phyloP scores from a whole-genome alignment of 495 filamentous ascomycete species.

The Penicillium pulvis region DNA sequence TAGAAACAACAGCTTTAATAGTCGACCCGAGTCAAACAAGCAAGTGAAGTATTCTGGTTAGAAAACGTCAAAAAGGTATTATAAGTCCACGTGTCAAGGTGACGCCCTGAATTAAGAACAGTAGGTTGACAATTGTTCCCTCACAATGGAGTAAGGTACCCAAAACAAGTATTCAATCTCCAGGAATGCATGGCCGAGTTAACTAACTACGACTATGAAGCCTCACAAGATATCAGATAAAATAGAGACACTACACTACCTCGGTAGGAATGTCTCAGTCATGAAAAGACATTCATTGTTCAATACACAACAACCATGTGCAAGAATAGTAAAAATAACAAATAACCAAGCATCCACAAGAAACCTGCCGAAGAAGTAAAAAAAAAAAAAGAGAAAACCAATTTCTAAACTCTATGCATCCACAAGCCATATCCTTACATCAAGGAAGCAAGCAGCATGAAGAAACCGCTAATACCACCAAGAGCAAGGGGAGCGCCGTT shows the following conservation, averaged over 20 bases:
- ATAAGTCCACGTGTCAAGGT: too few relatives aligned
- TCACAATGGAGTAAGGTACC: too few relatives aligned
- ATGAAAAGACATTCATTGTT: constrained; percentile 14
- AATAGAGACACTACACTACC: background rate
- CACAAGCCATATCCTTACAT: constrained; percentile 15
- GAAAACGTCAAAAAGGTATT: too few relatives aligned
- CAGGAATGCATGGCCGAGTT: too few relatives aligned
- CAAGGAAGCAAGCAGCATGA: constrained; percentile 32
- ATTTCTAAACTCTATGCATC: background rate
- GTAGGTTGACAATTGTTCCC: too few relatives aligned
- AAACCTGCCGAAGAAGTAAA: constrained; percentile 3
- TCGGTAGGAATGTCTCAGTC: background rate
- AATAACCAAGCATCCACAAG: constrained; percentile 8
- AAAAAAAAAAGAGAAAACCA: background rate
- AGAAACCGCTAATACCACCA: constrained; percentile 27
- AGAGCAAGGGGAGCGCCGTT: constrained; percentile 27
- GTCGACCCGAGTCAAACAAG: too few relatives aligned
- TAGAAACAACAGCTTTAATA: too few relatives aligned
- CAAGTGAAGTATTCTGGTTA: too few relatives aligned
- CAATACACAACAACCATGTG: constrained; percentile 20
- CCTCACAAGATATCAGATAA: background rate
- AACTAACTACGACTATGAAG: background rate
- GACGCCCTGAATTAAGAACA: too few relatives aligned
- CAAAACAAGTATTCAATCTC: too few relatives aligned
- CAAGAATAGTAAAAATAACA: constrained; percentile 13